Evolutionary conservation across 805 yeast genomes (phyloP).

Genomic region (Kazachstania psychrophila): DNA sequence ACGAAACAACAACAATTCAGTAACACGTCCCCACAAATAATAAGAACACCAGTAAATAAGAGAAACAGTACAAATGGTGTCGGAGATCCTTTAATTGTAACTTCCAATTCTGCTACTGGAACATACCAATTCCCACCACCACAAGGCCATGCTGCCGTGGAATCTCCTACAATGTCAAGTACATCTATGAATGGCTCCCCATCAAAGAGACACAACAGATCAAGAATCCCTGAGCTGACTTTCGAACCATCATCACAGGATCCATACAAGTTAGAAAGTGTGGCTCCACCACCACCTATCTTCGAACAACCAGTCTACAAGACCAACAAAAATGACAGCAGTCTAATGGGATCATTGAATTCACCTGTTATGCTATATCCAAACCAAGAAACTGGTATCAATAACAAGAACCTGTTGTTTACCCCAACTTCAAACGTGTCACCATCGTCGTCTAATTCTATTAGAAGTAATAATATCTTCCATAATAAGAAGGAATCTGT

Average conservation of each 20-base stretch:
- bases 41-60: conserved; percentile 7
- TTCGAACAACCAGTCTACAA: no score
- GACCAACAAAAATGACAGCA: no score
- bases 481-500: conserved; percentile 23
- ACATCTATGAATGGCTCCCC: conserved; percentile 24
- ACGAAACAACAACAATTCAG: conserved; percentile 2
- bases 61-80: conserved; percentile 7
- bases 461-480: not conserved
- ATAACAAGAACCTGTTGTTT: no score
- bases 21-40: conserved; percentile 6
- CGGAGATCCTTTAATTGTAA: conserved; percentile 17
- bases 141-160: no score
- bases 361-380: no score
- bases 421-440: no score
- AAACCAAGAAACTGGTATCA: no score
- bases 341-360: no score
- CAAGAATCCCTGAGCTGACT: not conserved
- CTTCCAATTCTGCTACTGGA: conserved; percentile 26
- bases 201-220: conserved; percentile 3
- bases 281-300: not conserved
- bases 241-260: not conserved
- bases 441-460: no score
- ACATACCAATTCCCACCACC: conserved; percentile 31
- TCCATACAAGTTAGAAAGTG: no score
- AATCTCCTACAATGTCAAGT: conserved; percentile 17